A percentile compares a stretch with the other conserved stretches of the same genome.
These are phyloP conservation scores for Magnusiomyces clavatus DNA, from an alignment of 1,139 yeast species.

Conservation along the genomic window DNA sequence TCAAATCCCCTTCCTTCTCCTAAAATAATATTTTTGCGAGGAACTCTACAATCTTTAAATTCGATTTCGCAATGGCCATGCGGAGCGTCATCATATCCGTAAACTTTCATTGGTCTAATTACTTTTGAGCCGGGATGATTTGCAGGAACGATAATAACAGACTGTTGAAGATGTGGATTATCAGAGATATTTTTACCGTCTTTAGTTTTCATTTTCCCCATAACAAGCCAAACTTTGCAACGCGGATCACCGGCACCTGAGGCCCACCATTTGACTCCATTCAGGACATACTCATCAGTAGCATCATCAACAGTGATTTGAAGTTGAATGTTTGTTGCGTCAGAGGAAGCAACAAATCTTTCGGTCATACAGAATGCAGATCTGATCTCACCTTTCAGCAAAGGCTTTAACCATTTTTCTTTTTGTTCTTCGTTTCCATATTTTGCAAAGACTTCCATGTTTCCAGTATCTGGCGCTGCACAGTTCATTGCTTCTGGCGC, in stretches of 20 bases:
- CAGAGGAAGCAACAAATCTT: slow-evolving; percentile 56
- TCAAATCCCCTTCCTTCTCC: slow-evolving; percentile 58
- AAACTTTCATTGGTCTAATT: slow-evolving; percentile 49
- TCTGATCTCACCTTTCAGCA: slow-evolving; percentile 51
- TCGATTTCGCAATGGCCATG: slow-evolving; percentile 64
- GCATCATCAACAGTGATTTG: slow-evolving; percentile 38
- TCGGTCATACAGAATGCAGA: slow-evolving; percentile 71
- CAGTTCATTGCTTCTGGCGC: slow-evolving; percentile 64
- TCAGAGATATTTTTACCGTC: slow-evolving; percentile 26
- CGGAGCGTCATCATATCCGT: slow-evolving; percentile 67
- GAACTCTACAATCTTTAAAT: slow-evolving; percentile 46
- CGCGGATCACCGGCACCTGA: slow-evolving; percentile 72
- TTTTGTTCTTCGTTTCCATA: slow-evolving; percentile 51
- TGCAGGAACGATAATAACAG: slow-evolving; percentile 52
- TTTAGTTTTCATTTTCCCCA: slow-evolving; percentile 46
- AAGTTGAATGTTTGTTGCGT: slow-evolving; percentile 56
- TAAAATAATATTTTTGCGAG: slow-evolving; percentile 37
- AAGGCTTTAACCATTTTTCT: slow-evolving; percentile 47
- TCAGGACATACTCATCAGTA: slow-evolving; percentile 45
- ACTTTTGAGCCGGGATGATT: slow-evolving; percentile 48
- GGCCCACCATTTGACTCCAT: slow-evolving; percentile 71
- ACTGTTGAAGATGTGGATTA: slow-evolving; percentile 47
- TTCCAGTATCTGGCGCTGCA: slow-evolving; percentile 68
- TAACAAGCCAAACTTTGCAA: slow-evolving; percentile 50
- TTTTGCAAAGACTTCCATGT: slow-evolving; percentile 60